Conservation (phyloP, 2,329 filamentous ascomycete genomes). For the Exophiala sp. region DNA sequence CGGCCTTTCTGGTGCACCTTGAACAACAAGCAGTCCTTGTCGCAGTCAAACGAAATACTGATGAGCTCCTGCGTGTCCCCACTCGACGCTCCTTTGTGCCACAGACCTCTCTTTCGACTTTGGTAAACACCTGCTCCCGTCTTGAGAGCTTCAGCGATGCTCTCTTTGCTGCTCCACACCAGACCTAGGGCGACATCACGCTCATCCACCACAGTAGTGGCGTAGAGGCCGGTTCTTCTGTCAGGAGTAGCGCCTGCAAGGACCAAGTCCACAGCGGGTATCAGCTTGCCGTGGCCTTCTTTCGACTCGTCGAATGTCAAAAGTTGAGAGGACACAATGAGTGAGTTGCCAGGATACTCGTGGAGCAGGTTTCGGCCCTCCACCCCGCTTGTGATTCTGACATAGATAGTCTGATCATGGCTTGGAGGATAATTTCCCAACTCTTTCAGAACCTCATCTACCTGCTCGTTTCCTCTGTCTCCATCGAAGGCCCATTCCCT, state of each 20-base stretch:
- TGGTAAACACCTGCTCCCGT: constrained; percentile 86
- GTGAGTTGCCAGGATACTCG: constrained; percentile 34
- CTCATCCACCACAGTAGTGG: constrained; percentile 88
- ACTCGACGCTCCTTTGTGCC: constrained; percentile 94
- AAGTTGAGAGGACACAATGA: constrained; percentile 62
- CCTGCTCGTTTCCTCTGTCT: constrained; percentile 36
- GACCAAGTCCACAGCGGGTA: constrained; percentile 66
- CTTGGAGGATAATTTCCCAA: constrained; percentile 32
- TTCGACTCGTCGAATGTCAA: constrained; percentile 62
- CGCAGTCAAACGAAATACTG: constrained; percentile 80
- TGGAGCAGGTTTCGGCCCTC: constrained; percentile 26
- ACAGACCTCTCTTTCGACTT: constrained; percentile 88
- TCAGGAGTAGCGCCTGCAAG: constrained; percentile 73
- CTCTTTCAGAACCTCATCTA: constrained; percentile 38
- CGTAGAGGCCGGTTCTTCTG: constrained; percentile 72
- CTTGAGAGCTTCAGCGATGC: constrained; percentile 75
- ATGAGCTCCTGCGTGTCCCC: constrained; percentile 89
- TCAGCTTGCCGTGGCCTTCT: constrained; percentile 49
- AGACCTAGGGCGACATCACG: constrained; percentile 75
- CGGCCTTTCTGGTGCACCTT: constrained; percentile 81
- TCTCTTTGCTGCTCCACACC: constrained; percentile 91
- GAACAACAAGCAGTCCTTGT: constrained; percentile 86
- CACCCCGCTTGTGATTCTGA: constrained; percentile 26
- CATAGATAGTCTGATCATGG: constrained; percentile 37
- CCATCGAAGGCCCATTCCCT: constrained; percentile 29